phyloP scores from a whole-genome alignment of 768 basidiomycete species.

The Leccinum subgranulosum region DNA sequence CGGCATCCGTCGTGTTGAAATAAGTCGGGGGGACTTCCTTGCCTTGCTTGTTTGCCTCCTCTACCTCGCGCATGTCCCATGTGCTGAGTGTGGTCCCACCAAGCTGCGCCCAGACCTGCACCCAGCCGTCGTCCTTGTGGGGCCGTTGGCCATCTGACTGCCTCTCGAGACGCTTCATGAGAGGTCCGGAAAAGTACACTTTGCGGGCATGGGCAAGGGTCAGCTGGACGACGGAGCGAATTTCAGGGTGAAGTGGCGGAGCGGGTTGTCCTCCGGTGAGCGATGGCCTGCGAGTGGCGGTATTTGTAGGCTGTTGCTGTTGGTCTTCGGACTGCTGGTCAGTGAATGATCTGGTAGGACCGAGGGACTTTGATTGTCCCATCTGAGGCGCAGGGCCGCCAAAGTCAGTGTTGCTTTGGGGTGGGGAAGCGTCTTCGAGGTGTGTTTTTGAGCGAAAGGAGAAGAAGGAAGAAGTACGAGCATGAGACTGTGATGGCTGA shows the following conservation, averaged over 20 bases:
- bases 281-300: slow-evolving; percentile 18
- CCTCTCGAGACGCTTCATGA: slow-evolving; percentile 74
- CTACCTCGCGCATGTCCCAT: slow-evolving; percentile 89
- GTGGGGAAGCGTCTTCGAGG: slow-evolving; percentile 22
- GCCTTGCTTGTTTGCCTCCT: slow-evolving; percentile 77
- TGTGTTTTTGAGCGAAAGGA: slow-evolving; percentile 48
- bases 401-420: slow-evolving; percentile 15
- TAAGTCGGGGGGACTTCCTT: slow-evolving; percentile 84
- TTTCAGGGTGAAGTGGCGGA: slow-evolving; percentile 72
- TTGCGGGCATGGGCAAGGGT: slow-evolving; percentile 79
- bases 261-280: slow-evolving; percentile 11
- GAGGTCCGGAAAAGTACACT: slow-evolving; percentile 82
- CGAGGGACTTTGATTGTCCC: slow-evolving; percentile 33
- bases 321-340: slow-evolving; percentile 22
- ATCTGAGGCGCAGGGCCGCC: slow-evolving; percentile 27
- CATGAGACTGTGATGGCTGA: slow-evolving; percentile 34
- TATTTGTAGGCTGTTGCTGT: slow-evolving; percentile 21
- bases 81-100: slow-evolving; percentile 86
- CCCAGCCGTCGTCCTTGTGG: slow-evolving; percentile 74
- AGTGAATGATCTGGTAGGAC: slow-evolving; percentile 22
- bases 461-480: slow-evolving; percentile 65
- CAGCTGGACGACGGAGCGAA: slow-evolving; percentile 73
- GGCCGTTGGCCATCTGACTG: slow-evolving; percentile 71
- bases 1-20: slow-evolving; percentile 85
- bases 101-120: slow-evolving; percentile 85